phyloP scores from a whole-genome alignment of 371 early-diverging fungal genomes.

The Globomyces sp. region DNA sequence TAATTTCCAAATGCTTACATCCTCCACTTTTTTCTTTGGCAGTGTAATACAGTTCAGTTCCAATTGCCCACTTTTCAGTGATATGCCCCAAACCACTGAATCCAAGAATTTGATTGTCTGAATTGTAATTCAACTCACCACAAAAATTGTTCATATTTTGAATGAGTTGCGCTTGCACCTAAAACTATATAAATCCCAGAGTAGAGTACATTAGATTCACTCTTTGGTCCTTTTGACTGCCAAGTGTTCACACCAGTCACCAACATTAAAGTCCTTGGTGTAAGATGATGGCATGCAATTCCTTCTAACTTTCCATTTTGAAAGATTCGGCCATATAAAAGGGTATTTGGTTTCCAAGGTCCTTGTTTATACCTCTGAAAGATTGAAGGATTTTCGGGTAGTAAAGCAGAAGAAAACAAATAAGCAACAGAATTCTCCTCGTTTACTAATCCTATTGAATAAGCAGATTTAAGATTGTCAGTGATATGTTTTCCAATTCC shows the following conservation, averaged over 20 bases:
- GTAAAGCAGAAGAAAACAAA: slow-evolving; percentile 64
- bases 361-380: slow-evolving; percentile 24
- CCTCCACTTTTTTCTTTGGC: slow-evolving; percentile 85
- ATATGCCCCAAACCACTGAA: slow-evolving; percentile 73
- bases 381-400: slow-evolving; percentile 12
- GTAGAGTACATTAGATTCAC: slow-evolving; percentile 54
- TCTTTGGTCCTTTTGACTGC: slow-evolving; percentile 45
- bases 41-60: slow-evolving; percentile 82
- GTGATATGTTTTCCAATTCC: slow-evolving; percentile 72
- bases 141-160: slow-evolving; percentile 74
- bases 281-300: slow-evolving; percentile 64
- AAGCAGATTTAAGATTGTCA: slow-evolving; percentile 70
- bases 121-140: slow-evolving; percentile 71
- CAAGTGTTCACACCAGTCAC: slow-evolving; percentile 66
- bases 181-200: neutral
- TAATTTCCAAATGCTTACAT: slow-evolving; percentile 50
- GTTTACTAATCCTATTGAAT: slow-evolving; percentile 68
- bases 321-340: slow-evolving; percentile 66
- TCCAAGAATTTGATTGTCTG: slow-evolving; percentile 76
- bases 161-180: slow-evolving; percentile 68
- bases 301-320: slow-evolving; percentile 61
- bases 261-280: slow-evolving; percentile 47
- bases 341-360: slow-evolving; percentile 41
- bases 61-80: slow-evolving; percentile 70
- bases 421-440: slow-evolving; percentile 72